phyloP scores from a whole-genome alignment of 2,329 filamentous ascomycete species.

The Curvularia sp. region DNA sequence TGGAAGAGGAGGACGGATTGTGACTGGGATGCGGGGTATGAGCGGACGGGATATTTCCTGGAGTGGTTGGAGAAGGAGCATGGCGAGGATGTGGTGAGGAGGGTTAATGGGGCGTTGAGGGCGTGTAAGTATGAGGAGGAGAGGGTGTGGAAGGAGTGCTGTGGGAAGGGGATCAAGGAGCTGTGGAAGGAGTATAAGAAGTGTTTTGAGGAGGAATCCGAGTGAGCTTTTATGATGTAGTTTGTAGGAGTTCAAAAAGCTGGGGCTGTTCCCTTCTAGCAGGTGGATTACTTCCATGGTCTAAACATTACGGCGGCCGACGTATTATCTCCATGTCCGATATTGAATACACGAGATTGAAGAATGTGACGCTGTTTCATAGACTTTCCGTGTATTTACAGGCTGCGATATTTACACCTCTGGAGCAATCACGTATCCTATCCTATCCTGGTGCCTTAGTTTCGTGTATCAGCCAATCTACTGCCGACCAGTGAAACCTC shows the following conservation, averaged over 20 bases:
- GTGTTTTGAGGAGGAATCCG: slow-evolving; percentile 48
- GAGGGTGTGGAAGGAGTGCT: slow-evolving; percentile 71
- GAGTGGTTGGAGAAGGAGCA: slow-evolving; percentile 78
- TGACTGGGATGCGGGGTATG: slow-evolving; percentile 88
- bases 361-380: background rate
- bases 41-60: slow-evolving; percentile 89
- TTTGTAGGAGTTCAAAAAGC: too few species aligned
- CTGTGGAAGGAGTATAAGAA: slow-evolving; percentile 77
- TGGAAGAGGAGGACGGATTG: slow-evolving; percentile 70
- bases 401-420: background rate
- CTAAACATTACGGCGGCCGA: background rate
- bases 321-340: background rate
- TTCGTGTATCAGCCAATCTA: background rate
- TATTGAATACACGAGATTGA: background rate
- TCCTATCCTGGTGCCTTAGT: background rate
- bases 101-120: slow-evolving; percentile 71
- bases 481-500: slow-evolving; percentile 6
- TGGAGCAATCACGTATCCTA: background rate
- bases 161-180: slow-evolving; percentile 69
- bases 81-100: slow-evolving; percentile 59
- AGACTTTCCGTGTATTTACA: background rate
- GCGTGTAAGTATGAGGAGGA: slow-evolving; percentile 69
- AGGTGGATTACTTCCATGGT: background rate
- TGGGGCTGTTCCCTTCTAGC: background rate
- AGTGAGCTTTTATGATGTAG: background rate